Evolutionary conservation across 768 basidiomycete genomes (phyloP).

Genomic region (Termitomyces sp.): DNA sequence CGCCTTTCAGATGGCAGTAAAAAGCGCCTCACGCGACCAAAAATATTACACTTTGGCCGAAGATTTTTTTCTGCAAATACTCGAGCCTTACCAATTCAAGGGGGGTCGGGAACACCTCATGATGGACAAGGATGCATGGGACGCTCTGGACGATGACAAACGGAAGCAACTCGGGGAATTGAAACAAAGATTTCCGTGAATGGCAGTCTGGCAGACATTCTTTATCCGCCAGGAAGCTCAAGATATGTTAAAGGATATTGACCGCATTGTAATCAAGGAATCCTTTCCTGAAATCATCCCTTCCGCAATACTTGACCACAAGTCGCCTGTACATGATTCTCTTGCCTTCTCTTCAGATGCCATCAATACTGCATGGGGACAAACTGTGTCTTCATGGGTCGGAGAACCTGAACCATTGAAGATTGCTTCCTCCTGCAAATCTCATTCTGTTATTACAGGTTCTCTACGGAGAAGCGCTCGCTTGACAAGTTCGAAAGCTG

Average conservation of each 20-base stretch:
- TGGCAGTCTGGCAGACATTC: conserved; percentile 6
- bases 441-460: not conserved
- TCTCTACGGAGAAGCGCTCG: not conserved
- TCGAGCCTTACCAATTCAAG: not conserved
- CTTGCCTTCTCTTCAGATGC: not conserved
- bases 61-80: not conserved
- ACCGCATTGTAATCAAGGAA: not conserved
- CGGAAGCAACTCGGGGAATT: not conserved
- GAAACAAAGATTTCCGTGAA: not conserved
- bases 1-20: not conserved
- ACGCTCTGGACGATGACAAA: not conserved
- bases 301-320: not conserved
- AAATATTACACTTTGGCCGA: not conserved
- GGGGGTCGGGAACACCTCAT: not conserved
- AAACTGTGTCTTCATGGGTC: not conserved
- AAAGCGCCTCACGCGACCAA: not conserved
- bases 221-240: not conserved
- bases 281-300: not conserved
- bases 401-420: not conserved
- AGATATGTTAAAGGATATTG: not conserved
- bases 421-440: not conserved
- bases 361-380: not conserved
- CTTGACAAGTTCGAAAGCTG: not conserved
- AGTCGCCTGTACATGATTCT: not conserved
- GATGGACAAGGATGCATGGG: not conserved